A percentile compares a stretch with the other conserved stretches of the same genome.
These are phyloP conservation scores for Penicillium waksmanii DNA, from an alignment of 495 filamentous ascomycete genomes.

Conservation along the genomic window DNA sequence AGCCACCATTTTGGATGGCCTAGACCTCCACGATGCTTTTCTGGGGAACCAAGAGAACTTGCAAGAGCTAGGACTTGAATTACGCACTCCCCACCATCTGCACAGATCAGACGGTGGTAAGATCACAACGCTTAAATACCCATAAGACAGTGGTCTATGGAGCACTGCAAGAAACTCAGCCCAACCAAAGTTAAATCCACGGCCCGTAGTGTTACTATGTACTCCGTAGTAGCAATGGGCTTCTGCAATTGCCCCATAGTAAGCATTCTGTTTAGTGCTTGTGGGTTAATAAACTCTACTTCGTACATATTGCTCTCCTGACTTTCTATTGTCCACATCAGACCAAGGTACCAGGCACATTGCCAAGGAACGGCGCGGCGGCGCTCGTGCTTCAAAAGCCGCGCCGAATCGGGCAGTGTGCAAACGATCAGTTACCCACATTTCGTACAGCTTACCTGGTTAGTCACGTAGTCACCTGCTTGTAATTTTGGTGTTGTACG, in stretches of 20 bases:
- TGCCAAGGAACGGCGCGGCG: background rate
- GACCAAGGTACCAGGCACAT: background rate
- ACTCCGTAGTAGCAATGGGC: background rate
- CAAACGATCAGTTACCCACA: background rate
- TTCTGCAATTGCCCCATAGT: background rate
- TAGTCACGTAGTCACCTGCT: background rate
- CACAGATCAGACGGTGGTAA: constrained; percentile 13
- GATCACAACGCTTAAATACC: background rate
- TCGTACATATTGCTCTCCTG: background rate
- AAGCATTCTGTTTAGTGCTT: constrained; percentile 1
- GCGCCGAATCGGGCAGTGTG: background rate
- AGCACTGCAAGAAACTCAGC: background rate
- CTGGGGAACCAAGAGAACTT: background rate
- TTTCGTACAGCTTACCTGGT: background rate
- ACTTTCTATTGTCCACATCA: background rate
- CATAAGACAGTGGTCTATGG: background rate
- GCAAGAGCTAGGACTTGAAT: background rate
- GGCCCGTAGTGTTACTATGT: background rate
- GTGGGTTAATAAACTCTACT: background rate
- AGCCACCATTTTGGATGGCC: background rate
- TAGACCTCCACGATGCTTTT: constrained; percentile 1
- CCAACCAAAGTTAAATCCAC: background rate
- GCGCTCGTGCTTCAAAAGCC: background rate
- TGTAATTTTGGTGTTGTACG: background rate
- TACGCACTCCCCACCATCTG: constrained; percentile 5